Base-by-base conservation (phyloP, 352 stramenopile genomes). In the Lagenidium sp. region DNA sequence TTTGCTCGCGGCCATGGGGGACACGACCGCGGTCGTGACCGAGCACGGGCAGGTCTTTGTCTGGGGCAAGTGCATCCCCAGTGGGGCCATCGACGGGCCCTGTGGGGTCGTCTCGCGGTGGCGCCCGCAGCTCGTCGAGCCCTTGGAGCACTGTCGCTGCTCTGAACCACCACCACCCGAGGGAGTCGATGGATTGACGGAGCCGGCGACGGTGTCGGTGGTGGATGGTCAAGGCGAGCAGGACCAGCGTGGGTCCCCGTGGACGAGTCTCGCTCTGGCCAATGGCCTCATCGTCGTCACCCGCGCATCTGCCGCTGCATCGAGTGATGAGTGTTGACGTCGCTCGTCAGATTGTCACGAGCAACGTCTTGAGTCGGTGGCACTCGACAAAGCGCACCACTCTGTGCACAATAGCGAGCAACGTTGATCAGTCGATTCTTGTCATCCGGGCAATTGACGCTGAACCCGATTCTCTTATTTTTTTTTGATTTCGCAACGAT, bases 241-340 rank as follows among this genome's bases (percentile, higher is more conserved):
- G 4, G 31, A 36, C 21, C 32, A 34, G 30, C 15, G 16, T 13
- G 29, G 12, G 15, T 44, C 51, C 3, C 44, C 44, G 21, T 80
- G 63, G 64, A 52, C 69, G 7, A 60, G 47, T 26, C 63, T 83
- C 10, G 63, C 63, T 4, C 61, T 83, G 37, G 68, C 70, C 3
- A 56, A 62, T 25, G 70, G 70, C 11, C 42, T 83, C 15, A 41
- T 79, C 6, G 25, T 77, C 11, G 57, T 81, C 26, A 61, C 53
- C 15, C 21, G 15, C 28, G n/a, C n/a, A n/a, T n/a, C n/a, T n/a
- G n/a, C n/a, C n/a, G n/a, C n/a, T n/a, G n/a, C n/a, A n/a, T n/a
- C n/a, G n/a, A n/a, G n/a, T n/a, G n/a, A n/a, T n/a, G n/a, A n/a
- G n/a, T n/a, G n/a, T n/a, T n/a, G n/a, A n/a, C n/a, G n/a, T n/a